These are phyloP conservation scores for Isatis lusitanica DNA, from an alignment of 441 rosid genomes.

Conservation along the genomic window DNA sequence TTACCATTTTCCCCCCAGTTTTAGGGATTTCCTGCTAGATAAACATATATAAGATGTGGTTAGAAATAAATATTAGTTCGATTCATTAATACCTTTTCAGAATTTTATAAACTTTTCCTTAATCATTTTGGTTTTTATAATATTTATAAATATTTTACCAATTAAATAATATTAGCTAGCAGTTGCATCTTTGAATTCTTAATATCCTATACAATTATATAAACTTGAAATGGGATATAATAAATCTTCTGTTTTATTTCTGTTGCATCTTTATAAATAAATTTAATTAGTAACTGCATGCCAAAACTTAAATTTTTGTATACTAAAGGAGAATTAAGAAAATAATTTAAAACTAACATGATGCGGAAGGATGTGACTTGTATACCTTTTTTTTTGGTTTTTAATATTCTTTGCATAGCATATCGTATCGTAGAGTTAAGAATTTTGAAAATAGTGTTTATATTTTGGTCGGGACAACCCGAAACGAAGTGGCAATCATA, in stretches of 20 bases:
- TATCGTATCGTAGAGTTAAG: no score
- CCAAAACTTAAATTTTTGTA: background rate
- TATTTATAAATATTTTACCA: background rate
- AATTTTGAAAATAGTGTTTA: background rate
- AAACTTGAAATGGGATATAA: background rate
- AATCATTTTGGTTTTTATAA: background rate
- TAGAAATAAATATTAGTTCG: background rate
- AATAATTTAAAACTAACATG: background rate
- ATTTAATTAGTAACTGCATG: background rate
- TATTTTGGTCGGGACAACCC: background rate
- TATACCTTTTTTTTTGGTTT: background rate
- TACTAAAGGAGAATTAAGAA: background rate
- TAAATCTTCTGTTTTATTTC: background rate
- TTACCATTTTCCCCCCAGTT: background rate
- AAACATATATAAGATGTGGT: background rate
- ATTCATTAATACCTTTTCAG: background rate
- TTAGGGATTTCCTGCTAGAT: background rate
- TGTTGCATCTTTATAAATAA: background rate
- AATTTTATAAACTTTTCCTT: background rate
- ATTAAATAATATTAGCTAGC: background rate
- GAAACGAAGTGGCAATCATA: constrained; percentile 21
- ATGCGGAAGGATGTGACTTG: background rate
- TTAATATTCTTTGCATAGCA: background rate
- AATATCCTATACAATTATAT: background rate
- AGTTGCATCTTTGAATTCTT: background rate